Evolutionary conservation across 495 filamentous ascomycete species (phyloP).

Genomic region (Apiosordaria backusii): DNA sequence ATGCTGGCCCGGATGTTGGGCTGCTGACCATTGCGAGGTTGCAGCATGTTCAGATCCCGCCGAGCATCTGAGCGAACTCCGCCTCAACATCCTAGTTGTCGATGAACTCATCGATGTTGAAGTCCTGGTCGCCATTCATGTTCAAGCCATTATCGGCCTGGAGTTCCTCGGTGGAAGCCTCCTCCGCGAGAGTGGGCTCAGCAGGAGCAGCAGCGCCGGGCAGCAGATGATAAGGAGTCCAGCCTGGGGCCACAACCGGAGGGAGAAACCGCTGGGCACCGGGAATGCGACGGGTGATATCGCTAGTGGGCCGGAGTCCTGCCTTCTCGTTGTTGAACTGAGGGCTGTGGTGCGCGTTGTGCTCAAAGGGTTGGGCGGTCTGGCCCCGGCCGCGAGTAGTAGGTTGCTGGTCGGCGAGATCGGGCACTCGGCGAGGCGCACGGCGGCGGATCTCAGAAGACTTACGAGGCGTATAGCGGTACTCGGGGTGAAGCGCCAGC

Average conservation of each 20-base stretch:
- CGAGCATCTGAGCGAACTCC: too few relatives aligned
- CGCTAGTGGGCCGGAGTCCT: slow-evolving; percentile 3
- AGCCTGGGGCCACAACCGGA: slow-evolving; percentile 6
- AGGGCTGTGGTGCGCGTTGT: too few relatives aligned
- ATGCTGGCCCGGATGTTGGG: too few relatives aligned
- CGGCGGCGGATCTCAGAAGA: slow-evolving; percentile 19
- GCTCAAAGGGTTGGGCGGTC: neutral
- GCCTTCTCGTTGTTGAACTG: slow-evolving; percentile 5
- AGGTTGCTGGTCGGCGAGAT: neutral
- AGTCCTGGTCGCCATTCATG: too few relatives aligned
- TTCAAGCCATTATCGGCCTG: too few relatives aligned
- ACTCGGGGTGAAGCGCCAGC: slow-evolving; percentile 12
- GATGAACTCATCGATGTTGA: too few relatives aligned
- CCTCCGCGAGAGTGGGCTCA: too few relatives aligned
- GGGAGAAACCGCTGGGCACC: slow-evolving; percentile 10
- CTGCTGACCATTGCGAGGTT: too few relatives aligned
- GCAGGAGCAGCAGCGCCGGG: slow-evolving; percentile 20
- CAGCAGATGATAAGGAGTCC: slow-evolving; percentile 14
- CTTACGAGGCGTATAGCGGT: slow-evolving; percentile 21
- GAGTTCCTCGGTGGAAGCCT: too few relatives aligned
- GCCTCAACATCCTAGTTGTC: too few relatives aligned
- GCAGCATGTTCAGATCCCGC: too few relatives aligned
- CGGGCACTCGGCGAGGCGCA: slow-evolving; percentile 4
- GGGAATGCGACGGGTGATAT: slow-evolving; percentile 11
- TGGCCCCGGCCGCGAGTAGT: neutral